phyloP scores from a whole-genome alignment of 305 asterid genomes.

The Plantago lanceolata region DNA sequence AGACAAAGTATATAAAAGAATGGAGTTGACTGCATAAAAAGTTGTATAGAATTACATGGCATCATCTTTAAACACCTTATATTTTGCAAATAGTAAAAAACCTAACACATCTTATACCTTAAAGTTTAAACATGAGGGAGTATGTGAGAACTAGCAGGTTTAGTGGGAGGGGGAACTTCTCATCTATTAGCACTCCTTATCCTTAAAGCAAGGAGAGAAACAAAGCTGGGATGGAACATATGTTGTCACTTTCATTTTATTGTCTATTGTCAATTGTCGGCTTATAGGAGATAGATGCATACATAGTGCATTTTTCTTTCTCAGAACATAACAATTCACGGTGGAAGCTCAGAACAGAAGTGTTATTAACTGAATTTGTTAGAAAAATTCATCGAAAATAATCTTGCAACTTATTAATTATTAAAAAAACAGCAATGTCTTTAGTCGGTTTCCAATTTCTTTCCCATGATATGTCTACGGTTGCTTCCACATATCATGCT shows the following conservation, averaged over 20 bases:
- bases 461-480: conserved; percentile 12
- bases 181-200: too few species aligned
- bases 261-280: background rate
- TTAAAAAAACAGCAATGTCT: background rate
- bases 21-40: too few species aligned
- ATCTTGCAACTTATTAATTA: background rate
- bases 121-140: too few species aligned
- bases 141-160: too few species aligned
- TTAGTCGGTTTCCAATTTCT: conserved; percentile 16
- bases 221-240: background rate
- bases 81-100: too few species aligned
- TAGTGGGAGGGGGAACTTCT: too few species aligned
- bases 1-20: too few species aligned
- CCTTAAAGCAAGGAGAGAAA: background rate
- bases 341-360: background rate
- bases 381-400: background rate
- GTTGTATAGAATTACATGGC: too few species aligned
- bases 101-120: too few species aligned
- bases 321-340: too few species aligned
- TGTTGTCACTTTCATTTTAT: background rate
- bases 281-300: background rate
- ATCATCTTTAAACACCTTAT: too few species aligned
- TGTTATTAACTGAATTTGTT: background rate
- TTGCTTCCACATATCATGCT: conserved; percentile 9
- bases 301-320: background rate